These are phyloP conservation scores for Cylindrodendrum hubeiense DNA, from an alignment of 2,329 filamentous ascomycete species.

Conservation along the genomic window DNA sequence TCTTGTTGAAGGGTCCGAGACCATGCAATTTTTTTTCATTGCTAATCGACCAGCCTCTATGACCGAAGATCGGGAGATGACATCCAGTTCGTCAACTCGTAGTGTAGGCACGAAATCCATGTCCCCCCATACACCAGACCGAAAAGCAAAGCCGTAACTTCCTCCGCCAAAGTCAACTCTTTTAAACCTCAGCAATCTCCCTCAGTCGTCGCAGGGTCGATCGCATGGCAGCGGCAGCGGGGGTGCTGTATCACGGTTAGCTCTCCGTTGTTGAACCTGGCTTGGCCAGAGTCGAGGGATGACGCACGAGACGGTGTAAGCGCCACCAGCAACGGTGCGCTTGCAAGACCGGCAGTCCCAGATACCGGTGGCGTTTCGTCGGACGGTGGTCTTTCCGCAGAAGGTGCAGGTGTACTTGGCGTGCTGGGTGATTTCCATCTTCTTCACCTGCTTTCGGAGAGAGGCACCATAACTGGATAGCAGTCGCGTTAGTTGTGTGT, in stretches of 20 bases:
- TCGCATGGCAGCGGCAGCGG: conserved; percentile 92
- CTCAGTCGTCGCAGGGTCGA: conserved; percentile 97
- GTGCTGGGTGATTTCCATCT: conserved; percentile 99
- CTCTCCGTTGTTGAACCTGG: conserved; percentile 21
- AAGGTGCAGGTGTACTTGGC: conserved; percentile 98
- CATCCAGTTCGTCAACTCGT: conserved; percentile 56
- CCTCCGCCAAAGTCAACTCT: conserved; percentile 47
- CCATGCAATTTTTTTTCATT: conserved; percentile 56
- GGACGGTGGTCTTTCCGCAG: conserved; percentile 97
- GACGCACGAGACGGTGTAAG: conserved; percentile 96
- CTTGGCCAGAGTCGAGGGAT: conserved; percentile 6
- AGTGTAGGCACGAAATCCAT: conserved; percentile 59
- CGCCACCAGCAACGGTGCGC: conserved; percentile 82
- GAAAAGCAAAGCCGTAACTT: conserved; percentile 59
- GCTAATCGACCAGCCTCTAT: conserved; percentile 58
- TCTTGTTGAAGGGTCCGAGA: conserved; percentile 47
- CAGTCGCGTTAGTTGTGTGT: conserved; percentile 42
- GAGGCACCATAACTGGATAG: conserved; percentile 93
- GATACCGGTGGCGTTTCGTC: conserved; percentile 92
- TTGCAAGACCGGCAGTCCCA: conserved; percentile 97
- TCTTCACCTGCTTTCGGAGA: conserved; percentile 96
- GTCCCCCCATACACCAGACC: conserved; percentile 60
- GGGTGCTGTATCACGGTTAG: conserved; percentile 73
- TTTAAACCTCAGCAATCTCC: conserved; percentile 96
- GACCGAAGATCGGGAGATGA: conserved; percentile 56